These are phyloP conservation scores for Coemansia sp. DNA, from an alignment of 192 early-diverging fungal genomes.

Conservation along the genomic window DNA sequence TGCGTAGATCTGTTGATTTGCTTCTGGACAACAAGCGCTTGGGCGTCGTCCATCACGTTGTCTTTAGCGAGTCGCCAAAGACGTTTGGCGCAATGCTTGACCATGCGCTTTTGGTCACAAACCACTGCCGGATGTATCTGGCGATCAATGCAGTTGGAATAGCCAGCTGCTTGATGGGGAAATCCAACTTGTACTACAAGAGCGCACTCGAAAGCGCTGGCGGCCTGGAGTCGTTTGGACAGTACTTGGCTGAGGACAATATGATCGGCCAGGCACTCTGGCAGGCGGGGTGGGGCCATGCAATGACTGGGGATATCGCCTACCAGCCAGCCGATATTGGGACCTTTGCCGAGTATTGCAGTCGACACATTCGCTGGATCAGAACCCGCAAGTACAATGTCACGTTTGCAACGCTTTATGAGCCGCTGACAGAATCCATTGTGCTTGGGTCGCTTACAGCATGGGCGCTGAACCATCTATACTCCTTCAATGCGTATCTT, in stretches of 20 bases:
- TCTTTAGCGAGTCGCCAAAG: slow-evolving; percentile 70
- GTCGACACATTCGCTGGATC: slow-evolving; percentile 87
- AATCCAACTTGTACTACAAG: slow-evolving; percentile 90
- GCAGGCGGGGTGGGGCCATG: slow-evolving; percentile 75
- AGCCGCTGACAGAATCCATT: slow-evolving; percentile 92
- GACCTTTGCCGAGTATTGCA: slow-evolving; percentile 76
- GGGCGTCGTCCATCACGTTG: slow-evolving; percentile 95
- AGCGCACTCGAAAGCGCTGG: slow-evolving; percentile 76
- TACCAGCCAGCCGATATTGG: slow-evolving; percentile 80
- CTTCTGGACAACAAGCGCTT: slow-evolving; percentile 67
- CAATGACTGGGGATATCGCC: slow-evolving; percentile 84
- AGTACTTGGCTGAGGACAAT: slow-evolving; percentile 96
- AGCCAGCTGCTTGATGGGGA: slow-evolving; percentile 90
- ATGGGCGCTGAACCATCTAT: slow-evolving; percentile 64
- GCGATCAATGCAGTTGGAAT: slow-evolving; percentile 86
- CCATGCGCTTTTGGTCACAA: slow-evolving; percentile 80
- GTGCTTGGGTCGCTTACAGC: slow-evolving; percentile 72
- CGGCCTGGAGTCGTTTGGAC: slow-evolving; percentile 80
- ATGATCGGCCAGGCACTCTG: slow-evolving; percentile 85
- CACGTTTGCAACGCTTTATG: slow-evolving; percentile 79
- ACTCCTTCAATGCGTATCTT: slow-evolving; percentile 44
- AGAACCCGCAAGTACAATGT: slow-evolving; percentile 93
- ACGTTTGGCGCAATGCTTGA: slow-evolving; percentile 84
- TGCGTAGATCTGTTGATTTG: slow-evolving; percentile 79
- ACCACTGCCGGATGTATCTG: slow-evolving; percentile 94